Conservation (phyloP, 306 rosid species). For the Begonia loranthoides region DNA sequence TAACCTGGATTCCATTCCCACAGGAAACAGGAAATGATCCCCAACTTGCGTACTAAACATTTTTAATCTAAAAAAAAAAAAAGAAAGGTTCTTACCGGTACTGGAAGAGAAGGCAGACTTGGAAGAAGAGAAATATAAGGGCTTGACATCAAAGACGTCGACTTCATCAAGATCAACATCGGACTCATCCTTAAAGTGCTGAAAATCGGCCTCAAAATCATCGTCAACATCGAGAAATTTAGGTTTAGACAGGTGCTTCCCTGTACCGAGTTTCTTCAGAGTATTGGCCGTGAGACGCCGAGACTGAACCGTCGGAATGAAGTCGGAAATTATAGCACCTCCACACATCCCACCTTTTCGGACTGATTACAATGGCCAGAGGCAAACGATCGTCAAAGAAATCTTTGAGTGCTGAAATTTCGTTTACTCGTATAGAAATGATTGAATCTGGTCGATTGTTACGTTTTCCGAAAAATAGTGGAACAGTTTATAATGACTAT, state of each 20-base stretch:
- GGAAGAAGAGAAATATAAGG: background rate
- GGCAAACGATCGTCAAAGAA: too few species aligned
- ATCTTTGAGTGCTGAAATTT: too few species aligned
- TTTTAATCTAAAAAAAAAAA: background rate
- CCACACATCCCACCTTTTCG: conserved; percentile 56
- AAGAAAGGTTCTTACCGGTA: background rate
- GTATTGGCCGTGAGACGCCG: conserved; percentile 49
- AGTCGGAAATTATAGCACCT: conserved; percentile 91
- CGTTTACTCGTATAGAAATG: too few species aligned
- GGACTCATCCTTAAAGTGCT: conserved; percentile 1
- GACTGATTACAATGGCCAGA: background rate
- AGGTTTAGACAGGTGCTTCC: conserved; percentile 26
- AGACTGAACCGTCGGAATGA: conserved; percentile 39
- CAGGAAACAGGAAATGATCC: too few species aligned
- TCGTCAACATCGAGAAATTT: conserved; percentile 31
- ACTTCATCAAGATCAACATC: background rate
- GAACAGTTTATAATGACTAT: too few species aligned
- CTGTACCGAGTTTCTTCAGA: conserved; percentile 31
- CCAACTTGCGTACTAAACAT: too few species aligned
- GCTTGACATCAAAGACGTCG: background rate
- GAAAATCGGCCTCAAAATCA: conserved; percentile 48
- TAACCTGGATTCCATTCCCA: too few species aligned
- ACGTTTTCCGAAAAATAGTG: too few species aligned
- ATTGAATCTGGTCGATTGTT: too few species aligned
- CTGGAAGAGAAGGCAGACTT: background rate